phyloP scores from a whole-genome alignment of 371 early-diverging fungal genomes.

The Mortierella sp. region DNA sequence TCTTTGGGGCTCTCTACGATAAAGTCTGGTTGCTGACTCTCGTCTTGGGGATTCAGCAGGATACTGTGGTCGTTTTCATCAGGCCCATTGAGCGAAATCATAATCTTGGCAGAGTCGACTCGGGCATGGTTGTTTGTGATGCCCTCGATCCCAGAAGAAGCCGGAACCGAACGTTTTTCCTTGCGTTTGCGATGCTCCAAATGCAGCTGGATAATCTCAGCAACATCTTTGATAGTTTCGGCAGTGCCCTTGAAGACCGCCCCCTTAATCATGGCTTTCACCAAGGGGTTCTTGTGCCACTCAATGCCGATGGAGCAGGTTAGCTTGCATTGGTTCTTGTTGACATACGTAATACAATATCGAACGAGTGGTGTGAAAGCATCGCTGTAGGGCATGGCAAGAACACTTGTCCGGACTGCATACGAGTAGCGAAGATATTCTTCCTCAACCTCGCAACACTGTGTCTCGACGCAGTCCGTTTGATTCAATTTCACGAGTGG shows the following conservation, averaged over 20 bases:
- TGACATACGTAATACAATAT: constrained; percentile 67
- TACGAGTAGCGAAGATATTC: constrained; percentile 57
- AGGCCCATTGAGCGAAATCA: constrained; percentile 39
- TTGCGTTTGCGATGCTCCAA: constrained; percentile 18
- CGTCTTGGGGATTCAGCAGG: constrained; percentile 23
- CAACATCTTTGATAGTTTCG: constrained; percentile 41
- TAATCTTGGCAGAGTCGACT: constrained; percentile 25
- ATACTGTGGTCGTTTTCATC: constrained; percentile 31
- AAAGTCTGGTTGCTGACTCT: constrained; percentile 3
- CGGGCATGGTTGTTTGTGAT: neutral
- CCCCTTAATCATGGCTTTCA: constrained; percentile 59
- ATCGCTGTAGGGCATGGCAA: constrained; percentile 70
- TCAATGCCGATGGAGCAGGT: constrained; percentile 64
- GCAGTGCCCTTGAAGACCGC: constrained; percentile 47
- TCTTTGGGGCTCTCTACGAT: neutral
- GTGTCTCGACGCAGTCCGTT: constrained; percentile 68
- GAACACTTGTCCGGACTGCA: constrained; percentile 55
- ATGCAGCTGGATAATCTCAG: constrained; percentile 38
- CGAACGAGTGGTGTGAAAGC: constrained; percentile 66
- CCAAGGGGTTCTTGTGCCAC: constrained; percentile 65
- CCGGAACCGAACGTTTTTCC: neutral
- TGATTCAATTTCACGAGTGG: constrained; percentile 69
- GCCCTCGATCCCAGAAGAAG: neutral
- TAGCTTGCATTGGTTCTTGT: constrained; percentile 58
- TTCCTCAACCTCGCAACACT: constrained; percentile 60